Percentiles rank a stretch among this genome's conserved stretches.
Evolutionary conservation across 2,329 filamentous ascomycete genomes (phyloP).

Genomic region (Helicocarpus griseus): DNA sequence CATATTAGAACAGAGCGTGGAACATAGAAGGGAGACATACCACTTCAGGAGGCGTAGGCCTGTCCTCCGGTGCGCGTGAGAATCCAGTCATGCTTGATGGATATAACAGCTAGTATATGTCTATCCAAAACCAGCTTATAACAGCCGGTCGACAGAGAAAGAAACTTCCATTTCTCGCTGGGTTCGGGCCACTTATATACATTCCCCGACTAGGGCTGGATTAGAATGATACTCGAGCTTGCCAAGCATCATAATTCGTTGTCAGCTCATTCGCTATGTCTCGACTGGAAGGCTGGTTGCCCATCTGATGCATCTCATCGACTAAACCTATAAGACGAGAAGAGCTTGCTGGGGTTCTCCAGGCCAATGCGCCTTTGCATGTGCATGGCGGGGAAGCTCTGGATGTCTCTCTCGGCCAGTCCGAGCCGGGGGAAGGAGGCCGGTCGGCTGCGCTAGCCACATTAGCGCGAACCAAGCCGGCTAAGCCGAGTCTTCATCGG

Average conservation of each 20-base stretch:
- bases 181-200: no score
- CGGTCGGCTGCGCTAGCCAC: background rate
- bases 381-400: background rate
- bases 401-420: no score
- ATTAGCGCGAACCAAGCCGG: background rate
- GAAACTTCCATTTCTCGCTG: no score
- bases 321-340: background rate
- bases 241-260: no score
- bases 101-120: no score
- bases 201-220: no score
- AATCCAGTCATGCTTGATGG: background rate
- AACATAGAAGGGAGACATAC: background rate
- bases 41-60: background rate
- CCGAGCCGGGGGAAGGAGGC: background rate
- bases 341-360: background rate
- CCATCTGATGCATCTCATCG: no score
- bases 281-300: no score
- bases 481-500: background rate
- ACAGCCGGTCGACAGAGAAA: no score
- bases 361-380: background rate
- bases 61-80: background rate
- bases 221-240: no score
- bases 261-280: no score
- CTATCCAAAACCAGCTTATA: no score
- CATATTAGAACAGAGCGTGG: background rate